Conservation (phyloP, 1,284 basidiomycete genomes). For the Ustilago loliicola region DNA sequence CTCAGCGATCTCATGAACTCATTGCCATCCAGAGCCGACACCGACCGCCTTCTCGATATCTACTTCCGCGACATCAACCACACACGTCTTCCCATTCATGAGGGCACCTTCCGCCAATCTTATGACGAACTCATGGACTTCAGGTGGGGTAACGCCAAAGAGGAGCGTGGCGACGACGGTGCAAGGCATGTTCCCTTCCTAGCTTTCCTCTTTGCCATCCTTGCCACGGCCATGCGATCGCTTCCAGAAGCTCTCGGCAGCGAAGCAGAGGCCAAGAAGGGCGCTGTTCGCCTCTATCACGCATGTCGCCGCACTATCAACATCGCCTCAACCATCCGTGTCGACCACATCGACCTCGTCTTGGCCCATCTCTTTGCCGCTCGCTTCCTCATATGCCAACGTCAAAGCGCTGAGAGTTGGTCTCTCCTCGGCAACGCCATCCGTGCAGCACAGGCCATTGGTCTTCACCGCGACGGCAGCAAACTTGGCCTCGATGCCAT, state of each 20-base stretch:
- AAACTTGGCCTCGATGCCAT: constrained; percentile 75
- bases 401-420: constrained; percentile 93
- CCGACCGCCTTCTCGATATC: constrained; percentile 61
- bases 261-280: constrained; percentile 59
- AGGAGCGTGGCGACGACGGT: constrained; percentile 73
- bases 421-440: constrained; percentile 92
- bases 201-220: constrained; percentile 88
- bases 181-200: constrained; percentile 85
- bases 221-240: constrained; percentile 88
- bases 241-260: constrained; percentile 79
- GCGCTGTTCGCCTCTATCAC: constrained; percentile 72
- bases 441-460: constrained; percentile 91
- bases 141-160: constrained; percentile 58
- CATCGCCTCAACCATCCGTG: constrained; percentile 61
- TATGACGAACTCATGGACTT: constrained; percentile 82
- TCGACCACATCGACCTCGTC: constrained; percentile 67
- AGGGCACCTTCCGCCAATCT: constrained; percentile 83
- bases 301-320: constrained; percentile 75
- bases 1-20: constrained; percentile 61
- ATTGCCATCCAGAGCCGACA: constrained; percentile 56
- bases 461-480: constrained; percentile 90
- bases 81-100: constrained; percentile 92
- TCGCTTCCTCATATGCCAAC: constrained; percentile 88
- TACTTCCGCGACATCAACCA: constrained; percentile 79
- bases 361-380: constrained; percentile 74